Conservation (phyloP, 73 alveolate genomes). For the Durusdinium trenchii region DNA sequence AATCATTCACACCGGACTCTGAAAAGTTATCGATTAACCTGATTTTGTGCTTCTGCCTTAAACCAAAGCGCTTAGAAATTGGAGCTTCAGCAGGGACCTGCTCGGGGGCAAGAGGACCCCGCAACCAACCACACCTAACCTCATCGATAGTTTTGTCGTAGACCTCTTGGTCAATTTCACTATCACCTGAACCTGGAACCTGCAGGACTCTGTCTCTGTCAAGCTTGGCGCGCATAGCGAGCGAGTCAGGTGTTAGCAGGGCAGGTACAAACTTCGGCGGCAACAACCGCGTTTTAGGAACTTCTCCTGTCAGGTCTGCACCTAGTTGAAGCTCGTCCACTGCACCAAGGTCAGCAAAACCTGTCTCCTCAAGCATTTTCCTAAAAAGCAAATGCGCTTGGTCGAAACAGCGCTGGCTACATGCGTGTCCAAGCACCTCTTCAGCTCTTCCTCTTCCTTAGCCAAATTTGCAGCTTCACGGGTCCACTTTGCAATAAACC, state of each 20-base stretch:
- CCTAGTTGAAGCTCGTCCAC: neutral
- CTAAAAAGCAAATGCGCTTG: neutral
- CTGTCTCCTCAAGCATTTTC: neutral
- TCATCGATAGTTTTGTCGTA: neutral
- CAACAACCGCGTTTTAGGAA: neutral
- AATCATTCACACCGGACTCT: neutral
- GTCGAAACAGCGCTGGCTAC: neutral
- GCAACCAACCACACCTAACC: neutral
- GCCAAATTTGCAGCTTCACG: neutral
- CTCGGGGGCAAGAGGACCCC: neutral
- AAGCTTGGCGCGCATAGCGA: neutral
- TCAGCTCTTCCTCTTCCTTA: neutral
- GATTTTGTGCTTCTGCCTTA: neutral
- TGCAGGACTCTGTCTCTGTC: neutral
- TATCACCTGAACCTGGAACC: neutral
- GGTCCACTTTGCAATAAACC: neutral
- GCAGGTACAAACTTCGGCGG: conserved; percentile 10
- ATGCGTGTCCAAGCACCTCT: neutral
- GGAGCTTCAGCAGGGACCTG: neutral
- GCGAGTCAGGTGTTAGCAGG: neutral
- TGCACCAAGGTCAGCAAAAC: neutral
- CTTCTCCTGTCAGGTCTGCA: neutral
- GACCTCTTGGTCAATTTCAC: neutral
- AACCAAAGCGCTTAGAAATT: neutral
- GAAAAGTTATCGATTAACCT: neutral